Evolutionary conservation across 2,329 filamentous ascomycete species (phyloP).

Genomic region (Epichloe typhina): DNA sequence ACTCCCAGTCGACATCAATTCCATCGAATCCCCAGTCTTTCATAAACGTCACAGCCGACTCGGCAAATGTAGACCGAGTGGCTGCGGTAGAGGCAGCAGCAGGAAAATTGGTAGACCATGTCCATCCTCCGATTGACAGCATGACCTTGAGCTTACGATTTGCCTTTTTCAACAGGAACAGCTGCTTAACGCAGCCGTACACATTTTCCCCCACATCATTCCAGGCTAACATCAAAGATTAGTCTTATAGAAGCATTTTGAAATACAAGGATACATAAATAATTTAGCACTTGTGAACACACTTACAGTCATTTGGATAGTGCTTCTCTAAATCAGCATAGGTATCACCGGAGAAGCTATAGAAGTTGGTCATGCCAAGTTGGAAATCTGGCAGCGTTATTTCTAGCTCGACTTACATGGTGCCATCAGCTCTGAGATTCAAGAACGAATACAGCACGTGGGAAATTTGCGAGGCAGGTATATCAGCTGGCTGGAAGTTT

Average conservation of each 20-base stretch:
- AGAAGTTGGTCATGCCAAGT: neutral
- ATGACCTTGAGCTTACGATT: constrained; percentile 68
- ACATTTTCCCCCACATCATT: constrained; percentile 55
- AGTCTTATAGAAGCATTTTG: neutral
- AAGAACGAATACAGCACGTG: constrained; percentile 75
- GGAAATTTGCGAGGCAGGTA: constrained; percentile 57
- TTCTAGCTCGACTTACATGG: constrained; percentile 41
- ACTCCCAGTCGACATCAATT: constrained; percentile 30
- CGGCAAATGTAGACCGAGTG: constrained; percentile 54
- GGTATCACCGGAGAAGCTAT: constrained; percentile 48
- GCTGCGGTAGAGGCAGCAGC: constrained; percentile 48
- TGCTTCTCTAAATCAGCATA: constrained; percentile 64
- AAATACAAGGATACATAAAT: neutral
- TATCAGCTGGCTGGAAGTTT: constrained; percentile 56
- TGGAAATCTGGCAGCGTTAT: neutral
- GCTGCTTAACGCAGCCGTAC: constrained; percentile 70
- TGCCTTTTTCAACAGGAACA: constrained; percentile 62
- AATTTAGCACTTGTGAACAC: too few species aligned
- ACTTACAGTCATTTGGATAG: constrained; percentile 50
- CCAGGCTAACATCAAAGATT: constrained; percentile 28
- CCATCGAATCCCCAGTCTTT: constrained; percentile 56
- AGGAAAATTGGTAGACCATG: constrained; percentile 66
- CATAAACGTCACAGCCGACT: constrained; percentile 53
- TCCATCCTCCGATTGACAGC: constrained; percentile 77
- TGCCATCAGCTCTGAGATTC: constrained; percentile 57